A percentile compares a stretch with the other conserved stretches of the same genome.
Evolutionary conservation across 345 rosid species (phyloP).

Genomic region (Rhizophora mangle): DNA sequence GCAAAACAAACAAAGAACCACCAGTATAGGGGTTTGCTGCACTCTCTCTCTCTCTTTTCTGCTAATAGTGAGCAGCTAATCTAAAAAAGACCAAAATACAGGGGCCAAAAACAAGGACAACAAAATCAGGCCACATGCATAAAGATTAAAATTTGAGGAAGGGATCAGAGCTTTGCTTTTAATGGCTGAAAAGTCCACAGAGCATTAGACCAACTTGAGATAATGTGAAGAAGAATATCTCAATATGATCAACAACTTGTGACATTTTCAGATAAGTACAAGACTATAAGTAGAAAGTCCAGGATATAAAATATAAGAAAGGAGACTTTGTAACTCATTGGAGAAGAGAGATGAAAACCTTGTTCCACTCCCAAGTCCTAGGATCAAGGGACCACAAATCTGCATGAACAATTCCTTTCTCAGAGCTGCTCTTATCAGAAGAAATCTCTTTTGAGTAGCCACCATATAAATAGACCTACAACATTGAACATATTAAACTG

Average conservation of each 20-base stretch:
- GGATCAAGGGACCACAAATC: constrained; percentile 99
- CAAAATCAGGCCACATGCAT: neutral
- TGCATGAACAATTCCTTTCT: constrained; percentile 86
- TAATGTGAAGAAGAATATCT: too few species aligned
- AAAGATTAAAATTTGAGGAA: neutral
- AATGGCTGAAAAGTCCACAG: neutral
- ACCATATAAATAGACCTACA: constrained; percentile 83
- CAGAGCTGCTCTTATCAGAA: constrained; percentile 69
- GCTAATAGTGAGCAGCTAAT: neutral
- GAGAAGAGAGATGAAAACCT: constrained; percentile 45
- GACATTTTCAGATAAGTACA: too few species aligned
- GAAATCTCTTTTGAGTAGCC: constrained; percentile 92
- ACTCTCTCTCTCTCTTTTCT: neutral
- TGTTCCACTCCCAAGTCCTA: constrained; percentile 98
- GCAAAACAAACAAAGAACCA: neutral
- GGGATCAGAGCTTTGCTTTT: neutral
- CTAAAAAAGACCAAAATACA: neutral
- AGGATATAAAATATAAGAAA: neutral
- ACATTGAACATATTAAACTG: neutral
- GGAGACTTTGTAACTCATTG: neutral
- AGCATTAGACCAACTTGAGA: neutral
- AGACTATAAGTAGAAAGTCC: too few species aligned
- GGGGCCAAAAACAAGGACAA: neutral
- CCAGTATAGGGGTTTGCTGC: neutral
- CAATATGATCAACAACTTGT: neutral